A percentile compares a stretch with the other conserved stretches of the same genome.
phyloP scores from a whole-genome alignment of 345 rosid genomes.

The Adansonia digitata region DNA sequence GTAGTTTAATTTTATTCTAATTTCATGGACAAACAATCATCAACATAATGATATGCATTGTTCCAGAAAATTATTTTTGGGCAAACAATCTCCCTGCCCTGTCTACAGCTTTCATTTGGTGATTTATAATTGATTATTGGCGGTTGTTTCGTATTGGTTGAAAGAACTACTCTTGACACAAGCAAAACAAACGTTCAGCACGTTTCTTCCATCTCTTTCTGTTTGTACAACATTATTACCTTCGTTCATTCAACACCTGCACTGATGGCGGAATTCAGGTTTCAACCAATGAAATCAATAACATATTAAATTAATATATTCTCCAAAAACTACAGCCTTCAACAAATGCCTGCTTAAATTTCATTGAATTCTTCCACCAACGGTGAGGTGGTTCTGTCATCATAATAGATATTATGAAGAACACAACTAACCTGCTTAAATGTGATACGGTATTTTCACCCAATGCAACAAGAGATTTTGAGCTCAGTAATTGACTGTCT shows the following conservation, averaged over 20 bases:
- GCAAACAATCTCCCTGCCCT: neutral
- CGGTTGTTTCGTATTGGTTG: neutral
- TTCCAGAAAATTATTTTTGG: neutral
- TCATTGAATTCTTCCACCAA: neutral
- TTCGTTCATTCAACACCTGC: neutral
- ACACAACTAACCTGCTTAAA: neutral
- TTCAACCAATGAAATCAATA: neutral
- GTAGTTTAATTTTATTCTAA: neutral
- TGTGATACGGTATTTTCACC: neutral
- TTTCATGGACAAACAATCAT: neutral
- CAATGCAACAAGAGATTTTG: neutral
- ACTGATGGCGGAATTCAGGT: neutral
- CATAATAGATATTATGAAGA: neutral
- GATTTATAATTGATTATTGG: neutral
- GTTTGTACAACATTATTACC: neutral
- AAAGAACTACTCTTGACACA: neutral
- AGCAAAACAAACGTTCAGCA: neutral
- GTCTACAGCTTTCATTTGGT: neutral
- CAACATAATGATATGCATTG: neutral
- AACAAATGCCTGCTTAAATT: neutral
- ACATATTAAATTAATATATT: neutral
- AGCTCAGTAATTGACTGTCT: neutral
- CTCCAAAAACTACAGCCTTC: neutral
- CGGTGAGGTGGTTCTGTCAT: neutral
- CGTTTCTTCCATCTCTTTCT: neutral